A percentile compares a stretch with the other conserved stretches of the same genome.
These are phyloP conservation scores for Begonia masoniana DNA, from an alignment of 306 rosid species.

Conservation along the genomic window DNA sequence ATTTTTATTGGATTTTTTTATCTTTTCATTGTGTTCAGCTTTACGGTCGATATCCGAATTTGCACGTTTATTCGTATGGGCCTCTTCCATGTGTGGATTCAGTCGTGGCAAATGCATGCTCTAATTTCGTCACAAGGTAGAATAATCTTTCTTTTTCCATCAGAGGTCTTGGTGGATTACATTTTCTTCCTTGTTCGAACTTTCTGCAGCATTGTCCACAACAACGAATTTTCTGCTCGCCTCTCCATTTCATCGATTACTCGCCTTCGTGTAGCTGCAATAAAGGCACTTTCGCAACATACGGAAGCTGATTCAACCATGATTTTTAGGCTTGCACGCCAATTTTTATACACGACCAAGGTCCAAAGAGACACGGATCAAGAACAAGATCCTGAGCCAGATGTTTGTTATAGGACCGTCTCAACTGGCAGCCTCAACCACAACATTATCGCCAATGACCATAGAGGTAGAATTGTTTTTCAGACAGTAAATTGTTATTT, in stretches of 20 bases:
- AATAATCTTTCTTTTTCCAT: neutral
- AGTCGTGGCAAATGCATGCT: slow-evolving; percentile 68
- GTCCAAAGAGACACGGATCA: slow-evolving; percentile 25
- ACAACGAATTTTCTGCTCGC: slow-evolving; percentile 71
- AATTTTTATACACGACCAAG: slow-evolving; percentile 34
- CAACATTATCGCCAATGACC: slow-evolving; percentile 16
- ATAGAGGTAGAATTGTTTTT: slow-evolving; percentile 21
- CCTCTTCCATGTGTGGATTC: slow-evolving; percentile 90
- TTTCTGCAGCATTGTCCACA: slow-evolving; percentile 55
- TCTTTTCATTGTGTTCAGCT: slow-evolving; percentile 33
- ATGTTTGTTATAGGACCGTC: slow-evolving; percentile 15
- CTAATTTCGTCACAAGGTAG: slow-evolving; percentile 78
- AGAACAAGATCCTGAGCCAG: slow-evolving; percentile 24
- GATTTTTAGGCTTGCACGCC: slow-evolving; percentile 52
- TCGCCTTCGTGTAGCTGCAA: slow-evolving; percentile 86
- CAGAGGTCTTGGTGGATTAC: too few species aligned
- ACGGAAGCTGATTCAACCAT: slow-evolving; percentile 41
- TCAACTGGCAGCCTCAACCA: slow-evolving; percentile 15
- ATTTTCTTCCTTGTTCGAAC: slow-evolving; percentile 5
- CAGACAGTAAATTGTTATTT: too few species aligned
- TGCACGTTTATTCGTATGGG: slow-evolving; percentile 83
- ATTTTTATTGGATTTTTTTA: neutral
- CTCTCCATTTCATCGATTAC: slow-evolving; percentile 71
- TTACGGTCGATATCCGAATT: slow-evolving; percentile 45
- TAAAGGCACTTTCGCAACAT: slow-evolving; percentile 60